phyloP scores from a whole-genome alignment of 768 basidiomycete species.

The Leccinum subtestaceum region DNA sequence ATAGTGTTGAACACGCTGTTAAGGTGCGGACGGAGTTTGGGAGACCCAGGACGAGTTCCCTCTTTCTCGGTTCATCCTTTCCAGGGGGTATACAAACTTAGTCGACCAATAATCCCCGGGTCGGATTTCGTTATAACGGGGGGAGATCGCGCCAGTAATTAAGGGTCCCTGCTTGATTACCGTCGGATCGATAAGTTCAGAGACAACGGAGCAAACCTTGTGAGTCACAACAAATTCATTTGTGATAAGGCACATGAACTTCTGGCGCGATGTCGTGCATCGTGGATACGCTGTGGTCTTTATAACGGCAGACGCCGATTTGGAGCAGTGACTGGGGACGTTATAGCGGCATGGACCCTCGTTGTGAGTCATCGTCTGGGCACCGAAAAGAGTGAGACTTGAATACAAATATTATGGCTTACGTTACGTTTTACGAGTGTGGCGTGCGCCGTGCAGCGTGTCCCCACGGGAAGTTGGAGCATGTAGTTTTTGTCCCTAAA shows the following conservation, averaged over 20 bases:
- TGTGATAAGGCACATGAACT: not conserved
- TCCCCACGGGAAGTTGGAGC: too few relatives aligned
- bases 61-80: not conserved
- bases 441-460: not conserved
- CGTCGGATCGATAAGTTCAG: not conserved
- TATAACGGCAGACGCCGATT: not conserved
- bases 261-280: not conserved
- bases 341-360: not conserved
- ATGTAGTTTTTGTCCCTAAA: not conserved
- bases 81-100: not conserved
- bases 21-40: conserved; percentile 13
- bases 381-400: not conserved
- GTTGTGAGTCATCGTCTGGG: not conserved
- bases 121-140: conserved; percentile 2
- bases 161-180: conserved; percentile 1
- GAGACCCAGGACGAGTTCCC: not conserved
- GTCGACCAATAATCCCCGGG: not conserved
- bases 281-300: not conserved
- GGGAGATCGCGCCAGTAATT: conserved; percentile 8
- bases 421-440: not conserved
- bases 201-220: not conserved
- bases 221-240: not conserved
- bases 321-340: too few relatives aligned
- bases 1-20: conserved; percentile 11
- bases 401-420: not conserved